A percentile compares a stretch with the other conserved stretches of the same genome.
Evolutionary conservation across 495 filamentous ascomycete species (phyloP).

Genomic region (Trypethelium eluteriae): DNA sequence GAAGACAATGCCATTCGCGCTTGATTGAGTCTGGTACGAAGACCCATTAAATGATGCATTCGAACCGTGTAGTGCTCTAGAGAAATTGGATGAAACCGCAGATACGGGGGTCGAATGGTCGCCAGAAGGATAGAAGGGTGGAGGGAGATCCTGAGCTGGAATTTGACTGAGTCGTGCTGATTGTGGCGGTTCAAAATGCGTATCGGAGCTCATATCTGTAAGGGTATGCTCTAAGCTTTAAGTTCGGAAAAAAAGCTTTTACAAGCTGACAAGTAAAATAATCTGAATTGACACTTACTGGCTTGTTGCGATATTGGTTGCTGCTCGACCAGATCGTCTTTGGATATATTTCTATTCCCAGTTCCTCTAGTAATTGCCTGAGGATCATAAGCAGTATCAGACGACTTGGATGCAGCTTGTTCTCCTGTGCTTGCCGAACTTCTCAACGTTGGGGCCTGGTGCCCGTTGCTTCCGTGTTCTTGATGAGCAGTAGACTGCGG

Average conservation of each 20-base stretch:
- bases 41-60: constrained; percentile 14
- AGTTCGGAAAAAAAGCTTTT: neutral
- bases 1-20: constrained; percentile 31
- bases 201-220: neutral
- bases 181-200: neutral
- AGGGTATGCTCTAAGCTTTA: neutral
- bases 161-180: neutral
- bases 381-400: neutral
- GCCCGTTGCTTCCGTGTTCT: neutral
- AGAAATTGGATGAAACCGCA: constrained; percentile 17
- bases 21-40: constrained; percentile 26
- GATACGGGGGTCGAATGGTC: constrained; percentile 21
- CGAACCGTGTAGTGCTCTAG: constrained; percentile 4
- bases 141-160: constrained; percentile 24
- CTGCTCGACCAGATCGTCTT: neutral
- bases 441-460: neutral
- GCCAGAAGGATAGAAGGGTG: constrained; percentile 29
- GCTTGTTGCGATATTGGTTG: neutral
- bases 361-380: neutral
- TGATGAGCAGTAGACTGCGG: neutral
- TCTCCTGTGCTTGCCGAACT: neutral
- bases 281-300: neutral
- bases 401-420: neutral
- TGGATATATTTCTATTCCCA: neutral
- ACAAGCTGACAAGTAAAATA: neutral